Base-by-base conservation (phyloP, 23 red algal genomes). In the Cyanidioschyzon merolae region DNA sequence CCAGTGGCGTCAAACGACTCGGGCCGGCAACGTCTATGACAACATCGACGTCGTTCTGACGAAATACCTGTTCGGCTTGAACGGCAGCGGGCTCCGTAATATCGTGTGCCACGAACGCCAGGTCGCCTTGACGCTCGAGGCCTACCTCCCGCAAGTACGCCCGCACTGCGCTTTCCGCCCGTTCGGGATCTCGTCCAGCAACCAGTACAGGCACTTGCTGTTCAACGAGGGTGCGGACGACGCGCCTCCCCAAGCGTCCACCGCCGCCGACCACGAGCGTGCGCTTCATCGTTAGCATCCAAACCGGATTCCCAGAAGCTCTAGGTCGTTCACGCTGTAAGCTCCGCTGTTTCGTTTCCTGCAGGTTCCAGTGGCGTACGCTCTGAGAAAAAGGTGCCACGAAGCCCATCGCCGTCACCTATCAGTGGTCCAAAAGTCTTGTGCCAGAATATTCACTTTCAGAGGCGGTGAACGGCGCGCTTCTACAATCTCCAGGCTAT, bases 121-220 rank as follows among this genome's bases (percentile, higher is more conserved):
- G n/a, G 63, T 71, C 63, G n/a, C 63, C 63, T 7, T 71, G 2
- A 12, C 30, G 7, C 12, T 15, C 12, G 63, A 71, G n/a, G 12
- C 63, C 63, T 3, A 27, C 63, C 63, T 71, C 63, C 29, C 63
- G 63, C 63, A 71, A 27, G 63, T 71, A 71, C 63, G 21, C 63
- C 30, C 32, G 63, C 29, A 71, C 63, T 3, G 21, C 29, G 16
- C 29, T 7, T 27, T 71, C 63, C 63, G 63, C 63, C 63, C 32
- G 21, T 25, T 25, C 16, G 7, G 63, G 63, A 27, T 71, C 63
- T 7, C 63, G 12, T 3, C 12, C 63, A 25, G 16, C 63, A 3
- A 71, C 63, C 32, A 25, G 29, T 3, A 71, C 63, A 35, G 32
- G 21, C 2, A 35, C 63, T 7, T 71, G 3, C 30, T 71, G 12